These are phyloP conservation scores for Xylariaceae sp. DNA, from an alignment of 2,329 filamentous ascomycete species.

Conservation along the genomic window DNA sequence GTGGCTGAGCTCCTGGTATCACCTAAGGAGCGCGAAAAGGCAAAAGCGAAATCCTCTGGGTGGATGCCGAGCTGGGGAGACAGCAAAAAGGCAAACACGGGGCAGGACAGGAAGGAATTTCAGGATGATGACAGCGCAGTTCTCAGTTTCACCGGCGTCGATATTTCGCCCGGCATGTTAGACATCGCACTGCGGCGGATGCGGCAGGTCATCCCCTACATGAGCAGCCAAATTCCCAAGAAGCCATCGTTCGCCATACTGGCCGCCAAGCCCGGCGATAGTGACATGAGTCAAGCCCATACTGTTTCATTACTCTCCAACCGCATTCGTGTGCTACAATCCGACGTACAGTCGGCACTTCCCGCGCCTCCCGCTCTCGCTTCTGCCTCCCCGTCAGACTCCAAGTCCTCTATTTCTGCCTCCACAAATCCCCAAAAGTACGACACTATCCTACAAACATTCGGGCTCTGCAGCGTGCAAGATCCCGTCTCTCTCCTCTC, in stretches of 20 bases:
- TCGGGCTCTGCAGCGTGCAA: conserved; percentile 67
- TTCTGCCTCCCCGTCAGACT: conserved; percentile 44
- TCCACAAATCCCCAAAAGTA: conserved; percentile 53
- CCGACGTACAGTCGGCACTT: conserved; percentile 53
- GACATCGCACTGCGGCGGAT: conserved; percentile 62
- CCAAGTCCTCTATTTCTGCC: conserved; percentile 46
- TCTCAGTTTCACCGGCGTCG: conserved; percentile 65
- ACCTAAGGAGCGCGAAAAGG: conserved; percentile 29
- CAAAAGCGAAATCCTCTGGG: conserved; percentile 17
- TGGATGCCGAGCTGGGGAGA: conserved; percentile 5
- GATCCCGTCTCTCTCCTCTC: conserved; percentile 60
- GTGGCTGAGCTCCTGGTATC: conserved; percentile 30
- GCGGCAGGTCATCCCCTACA: conserved; percentile 48
- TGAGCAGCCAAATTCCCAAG: conserved; percentile 47
- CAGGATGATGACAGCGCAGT: conserved; percentile 41
- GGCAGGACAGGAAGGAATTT: background rate
- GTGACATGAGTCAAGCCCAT: conserved; percentile 13
- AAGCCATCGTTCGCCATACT: conserved; percentile 38
- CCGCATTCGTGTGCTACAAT: conserved; percentile 54
- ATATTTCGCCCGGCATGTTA: conserved; percentile 66
- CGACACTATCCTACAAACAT: conserved; percentile 69
- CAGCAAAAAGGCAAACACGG: conserved; percentile 18
- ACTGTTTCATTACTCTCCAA: conserved; percentile 46
- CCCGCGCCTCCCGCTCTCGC: conserved; percentile 47
- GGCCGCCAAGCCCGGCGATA: conserved; percentile 15